Conservation (phyloP, 805 yeast species). For the Candida parachauliodes region DNA sequence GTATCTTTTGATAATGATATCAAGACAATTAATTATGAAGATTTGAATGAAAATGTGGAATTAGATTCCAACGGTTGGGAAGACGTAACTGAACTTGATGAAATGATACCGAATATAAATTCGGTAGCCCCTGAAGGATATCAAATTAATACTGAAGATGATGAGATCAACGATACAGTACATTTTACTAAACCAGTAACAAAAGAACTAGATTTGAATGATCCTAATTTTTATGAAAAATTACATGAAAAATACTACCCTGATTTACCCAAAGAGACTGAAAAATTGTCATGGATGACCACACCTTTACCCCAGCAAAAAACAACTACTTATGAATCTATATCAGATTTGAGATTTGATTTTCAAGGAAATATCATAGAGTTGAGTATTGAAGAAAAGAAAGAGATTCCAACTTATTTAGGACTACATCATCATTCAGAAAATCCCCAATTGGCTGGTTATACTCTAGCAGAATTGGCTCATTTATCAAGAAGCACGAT, state of each 20-base stretch:
- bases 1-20: slow-evolving; percentile 30
- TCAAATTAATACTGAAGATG: slow-evolving; percentile 36
- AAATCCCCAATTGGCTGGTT: slow-evolving; percentile 87
- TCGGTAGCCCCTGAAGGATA: slow-evolving; percentile 40
- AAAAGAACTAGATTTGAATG: slow-evolving; percentile 55
- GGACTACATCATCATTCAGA: slow-evolving; percentile 94
- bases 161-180: slow-evolving; percentile 43
- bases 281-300: slow-evolving; percentile 89
- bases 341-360: slow-evolving; percentile 79
- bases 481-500: slow-evolving; percentile 75
- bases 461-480: slow-evolving; percentile 78
- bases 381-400: slow-evolving; percentile 18
- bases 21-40: slow-evolving; percentile 27
- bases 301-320: slow-evolving; percentile 48
- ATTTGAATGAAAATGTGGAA: slow-evolving; percentile 18
- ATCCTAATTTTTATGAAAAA: slow-evolving; percentile 74
- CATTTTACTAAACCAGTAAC: slow-evolving; percentile 62
- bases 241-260: slow-evolving; percentile 86
- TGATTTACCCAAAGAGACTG: slow-evolving; percentile 78
- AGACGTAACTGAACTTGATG: slow-evolving; percentile 49
- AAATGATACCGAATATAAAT: slow-evolving; percentile 48
- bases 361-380: slow-evolving; percentile 76
- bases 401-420: slow-evolving; percentile 44
- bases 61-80: slow-evolving; percentile 44
- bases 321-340: slow-evolving; percentile 45